Base-by-base conservation (phyloP, 208 protist species). In the Endotrypanum monterogeii region DNA sequence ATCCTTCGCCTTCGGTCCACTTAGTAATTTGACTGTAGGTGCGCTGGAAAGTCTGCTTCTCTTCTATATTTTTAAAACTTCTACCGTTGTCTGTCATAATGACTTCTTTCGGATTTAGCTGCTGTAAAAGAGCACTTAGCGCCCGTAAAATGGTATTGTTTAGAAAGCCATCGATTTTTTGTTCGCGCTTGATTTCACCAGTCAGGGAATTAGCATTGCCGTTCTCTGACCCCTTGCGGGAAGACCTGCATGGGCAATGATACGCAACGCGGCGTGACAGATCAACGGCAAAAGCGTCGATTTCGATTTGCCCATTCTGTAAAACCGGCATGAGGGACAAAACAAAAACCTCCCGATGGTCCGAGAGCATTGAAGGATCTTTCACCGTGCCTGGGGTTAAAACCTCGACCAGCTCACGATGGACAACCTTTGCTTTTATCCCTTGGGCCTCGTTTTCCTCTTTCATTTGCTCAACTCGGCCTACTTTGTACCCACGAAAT, bases 401-500 rank as follows among this genome's bases (percentile, higher is more conserved):
- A 6, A 98, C 83, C 61, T 96, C 82, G 25, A 95, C 87, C 8
- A 99, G 83, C 75, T 98, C 87, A 25, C 98, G 89, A 7, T 80
- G 81, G 25, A 99, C 78, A 28, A 98, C 67, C 70, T 90, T 88
- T 30, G 55, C 69, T 67, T 96, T 95, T 3, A 58, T 70, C 35
- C 63, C 71, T 54, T 63, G 28, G 0, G 57, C 46, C 25, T 85
- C 80, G 8, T 65, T 85, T 8, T 82, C 79, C 37, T 92, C 89
- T 39, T 90, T 88, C 87, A 98, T 90, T 79, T 99, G 94, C 78
- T 99, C 96, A 25, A 99, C 98, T 16, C 94, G 83, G 1, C 94
- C 96, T 3, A 98, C 84, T 54, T 96, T 98, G 83, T 98, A 98
- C 0, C 98, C 98, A 8, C 87, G 85, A 69, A 86, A 94, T 0